Evolutionary conservation across 2,329 filamentous ascomycete species (phyloP), one percentile per base, ranked within the genome.

Genomic region (Tolypocladium nubicola): DNA sequence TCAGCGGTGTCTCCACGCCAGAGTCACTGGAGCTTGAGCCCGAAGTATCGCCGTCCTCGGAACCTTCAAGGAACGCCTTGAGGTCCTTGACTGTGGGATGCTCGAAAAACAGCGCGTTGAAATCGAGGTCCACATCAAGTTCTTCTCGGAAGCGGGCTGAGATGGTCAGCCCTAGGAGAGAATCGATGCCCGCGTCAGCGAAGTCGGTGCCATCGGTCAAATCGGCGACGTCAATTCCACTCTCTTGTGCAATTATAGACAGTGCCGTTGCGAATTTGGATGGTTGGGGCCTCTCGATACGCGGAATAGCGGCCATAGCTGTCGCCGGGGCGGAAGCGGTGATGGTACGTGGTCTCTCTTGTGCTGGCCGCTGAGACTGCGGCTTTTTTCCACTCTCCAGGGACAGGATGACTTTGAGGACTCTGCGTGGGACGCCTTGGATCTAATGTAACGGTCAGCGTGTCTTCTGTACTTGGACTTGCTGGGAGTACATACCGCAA

Each of bases 401-500:
- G 26, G 55, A 56, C 16, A 56, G 47, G n/a, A 56, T 56, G 23
- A 56, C 55, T 47, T 56, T 52, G 21, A 58, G 50, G 19, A 56
- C 54, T 38, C 57, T 50, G 16, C 57, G 57, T 4, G 57, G 54
- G 7, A 58, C 57, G 19, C 54, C 49, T 41, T 56, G 57, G 23
- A 58, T 56, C 56, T 57, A 35, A n/a, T 8, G 13, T 2, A 13
- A 26, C 3, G 9, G n/a, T 23, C 37, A 39, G 37, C 9, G 52
- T 50, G 37, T 33, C 10, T 26, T 13, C 19, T n/a, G 2, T n/a
- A 37, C 30, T 23, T 52, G 4, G 16, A 87, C 84, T 64, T 82
- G 77, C 68, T 84, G 80, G 75, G 87, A 87, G 69, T 83, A 83
- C 62, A 87, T 76, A 54, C 84, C 83, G 57, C 54, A 26, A 58